These are phyloP conservation scores for Achlya hypogyna DNA, from an alignment of 352 stramenopile species.

Conservation along the genomic window DNA sequence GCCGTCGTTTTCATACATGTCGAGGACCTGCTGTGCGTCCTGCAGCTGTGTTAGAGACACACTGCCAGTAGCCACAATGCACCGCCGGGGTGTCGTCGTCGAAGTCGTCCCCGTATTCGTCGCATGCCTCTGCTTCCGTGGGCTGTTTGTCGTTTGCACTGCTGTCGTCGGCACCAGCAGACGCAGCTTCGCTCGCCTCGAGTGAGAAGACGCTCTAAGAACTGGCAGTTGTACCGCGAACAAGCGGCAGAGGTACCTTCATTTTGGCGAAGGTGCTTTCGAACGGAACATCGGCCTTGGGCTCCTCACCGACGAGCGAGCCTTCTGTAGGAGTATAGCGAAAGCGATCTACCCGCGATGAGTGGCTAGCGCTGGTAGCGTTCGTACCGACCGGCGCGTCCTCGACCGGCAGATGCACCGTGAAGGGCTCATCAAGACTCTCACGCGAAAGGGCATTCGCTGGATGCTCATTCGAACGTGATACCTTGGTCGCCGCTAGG, in stretches of 20 bases:
- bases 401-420: not conserved
- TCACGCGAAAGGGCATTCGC: too few species aligned
- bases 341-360: too few species aligned
- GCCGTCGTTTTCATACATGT: constrained; percentile 33
- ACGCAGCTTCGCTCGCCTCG: not conserved
- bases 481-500: not conserved
- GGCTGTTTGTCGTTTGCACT: constrained; percentile 2
- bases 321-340: too few species aligned
- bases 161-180: too few species aligned
- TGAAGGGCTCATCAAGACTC: not conserved
- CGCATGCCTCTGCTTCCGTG: not conserved
- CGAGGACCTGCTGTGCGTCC: not conserved
- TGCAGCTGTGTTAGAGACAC: not conserved
- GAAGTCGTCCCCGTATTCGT: not conserved
- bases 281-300: constrained; percentile 1
- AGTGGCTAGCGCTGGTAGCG: too few species aligned
- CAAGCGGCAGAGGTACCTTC: constrained; percentile 24
- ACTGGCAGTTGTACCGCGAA: not conserved
- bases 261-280: constrained; percentile 33
- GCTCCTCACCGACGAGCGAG: not conserved
- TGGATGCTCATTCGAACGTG: not conserved
- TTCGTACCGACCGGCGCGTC: not conserved
- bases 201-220: not conserved
- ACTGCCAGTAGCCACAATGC: not conserved
- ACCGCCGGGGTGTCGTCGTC: not conserved